These are phyloP conservation scores for Amoebophrya sp. DNA, from an alignment of 169 alveolate species.

Conservation along the genomic window DNA sequence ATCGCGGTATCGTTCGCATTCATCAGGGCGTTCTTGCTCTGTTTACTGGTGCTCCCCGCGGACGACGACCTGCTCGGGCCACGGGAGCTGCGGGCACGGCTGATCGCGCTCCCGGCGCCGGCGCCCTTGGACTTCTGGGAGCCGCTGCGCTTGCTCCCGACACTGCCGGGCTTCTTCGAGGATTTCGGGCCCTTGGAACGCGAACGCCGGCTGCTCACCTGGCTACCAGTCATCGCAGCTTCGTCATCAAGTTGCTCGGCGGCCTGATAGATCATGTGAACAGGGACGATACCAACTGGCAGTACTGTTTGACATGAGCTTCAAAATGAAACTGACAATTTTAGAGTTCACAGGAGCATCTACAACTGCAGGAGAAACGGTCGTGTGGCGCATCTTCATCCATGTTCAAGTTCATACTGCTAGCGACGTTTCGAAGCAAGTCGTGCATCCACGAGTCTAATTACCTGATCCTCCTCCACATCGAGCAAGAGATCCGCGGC, in stretches of 20 bases:
- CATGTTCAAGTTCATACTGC: too few relatives aligned
- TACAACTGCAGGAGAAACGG: too few relatives aligned
- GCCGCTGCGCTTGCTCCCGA: not conserved
- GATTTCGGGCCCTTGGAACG: not conserved
- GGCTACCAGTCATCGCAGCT: not conserved
- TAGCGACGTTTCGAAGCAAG: too few relatives aligned
- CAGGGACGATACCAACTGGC: too few relatives aligned
- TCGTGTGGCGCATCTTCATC: too few relatives aligned
- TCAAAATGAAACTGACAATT: too few relatives aligned
- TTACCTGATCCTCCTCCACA: conserved; percentile 35
- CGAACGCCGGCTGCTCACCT: not conserved
- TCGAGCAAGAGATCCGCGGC: conserved; percentile 41
- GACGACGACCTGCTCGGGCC: not conserved
- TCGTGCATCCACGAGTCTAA: too few relatives aligned
- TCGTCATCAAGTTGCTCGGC: not conserved
- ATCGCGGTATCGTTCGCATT: not conserved
- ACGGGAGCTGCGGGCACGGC: not conserved
- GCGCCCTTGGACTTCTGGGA: too few relatives aligned
- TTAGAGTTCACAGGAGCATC: too few relatives aligned
- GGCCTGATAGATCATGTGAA: too few relatives aligned
- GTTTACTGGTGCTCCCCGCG: not conserved
- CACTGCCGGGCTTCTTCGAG: not conserved
- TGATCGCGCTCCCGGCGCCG: not conserved
- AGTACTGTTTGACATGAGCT: too few relatives aligned
- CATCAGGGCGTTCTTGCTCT: not conserved